Evolutionary conservation across 2,329 filamentous ascomycete genomes (phyloP).

Genomic region (Aspergillus sojae): DNA sequence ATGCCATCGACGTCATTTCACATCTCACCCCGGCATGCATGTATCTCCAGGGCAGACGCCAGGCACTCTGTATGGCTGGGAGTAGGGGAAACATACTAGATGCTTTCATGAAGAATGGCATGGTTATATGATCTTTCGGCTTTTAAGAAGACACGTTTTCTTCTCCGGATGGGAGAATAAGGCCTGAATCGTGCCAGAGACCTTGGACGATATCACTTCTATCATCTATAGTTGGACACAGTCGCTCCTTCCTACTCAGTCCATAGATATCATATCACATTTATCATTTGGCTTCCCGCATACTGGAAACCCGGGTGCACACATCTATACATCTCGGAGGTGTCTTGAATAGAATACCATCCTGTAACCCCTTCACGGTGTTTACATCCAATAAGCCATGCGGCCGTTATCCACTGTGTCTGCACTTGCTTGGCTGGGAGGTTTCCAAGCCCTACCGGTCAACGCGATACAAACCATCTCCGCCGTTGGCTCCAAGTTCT

Average conservation of each 20-base stretch:
- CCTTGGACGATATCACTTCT: neutral
- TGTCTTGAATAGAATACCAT: neutral
- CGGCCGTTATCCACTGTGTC: neutral
- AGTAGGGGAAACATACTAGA: constrained; percentile 5
- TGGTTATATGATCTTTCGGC: neutral
- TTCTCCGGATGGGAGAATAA: neutral
- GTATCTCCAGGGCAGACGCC: constrained; percentile 8
- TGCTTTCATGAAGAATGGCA: constrained; percentile 1
- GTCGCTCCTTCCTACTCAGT: neutral
- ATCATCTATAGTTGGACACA: neutral
- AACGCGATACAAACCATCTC: constrained; percentile 58
- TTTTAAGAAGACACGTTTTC: constrained; percentile 2
- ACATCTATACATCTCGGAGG: neutral
- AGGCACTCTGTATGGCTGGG: constrained; percentile 13
- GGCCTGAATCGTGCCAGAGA: neutral
- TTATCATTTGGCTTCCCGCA: neutral
- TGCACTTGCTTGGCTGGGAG: constrained; percentile 27
- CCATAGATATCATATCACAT: neutral
- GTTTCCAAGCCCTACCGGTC: constrained; percentile 31
- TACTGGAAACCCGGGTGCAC: neutral
- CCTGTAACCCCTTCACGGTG: neutral
- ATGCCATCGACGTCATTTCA: constrained; percentile 18
- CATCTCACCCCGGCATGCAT: constrained; percentile 9
- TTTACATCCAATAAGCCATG: neutral
- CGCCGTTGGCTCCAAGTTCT: constrained; percentile 80